A percentile compares a stretch with the other conserved stretches of the same genome.
Evolutionary conservation across 1,284 basidiomycete genomes (phyloP).

Genomic region (Marasmius sp.): DNA sequence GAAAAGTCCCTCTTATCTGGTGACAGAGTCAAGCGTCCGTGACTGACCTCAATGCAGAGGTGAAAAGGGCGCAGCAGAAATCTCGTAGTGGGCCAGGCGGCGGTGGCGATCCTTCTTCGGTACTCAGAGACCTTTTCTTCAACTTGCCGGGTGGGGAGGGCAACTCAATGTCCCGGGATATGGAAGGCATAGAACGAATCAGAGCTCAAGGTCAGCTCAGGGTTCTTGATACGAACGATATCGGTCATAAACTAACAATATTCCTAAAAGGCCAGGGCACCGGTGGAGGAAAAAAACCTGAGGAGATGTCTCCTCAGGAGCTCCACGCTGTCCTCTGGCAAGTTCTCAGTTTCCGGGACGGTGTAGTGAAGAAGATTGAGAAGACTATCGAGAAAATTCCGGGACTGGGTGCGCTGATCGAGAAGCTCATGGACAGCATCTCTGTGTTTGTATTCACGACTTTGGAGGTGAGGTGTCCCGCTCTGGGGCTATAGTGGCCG

Average conservation of each 20-base stretch:
- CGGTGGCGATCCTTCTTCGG: slow-evolving; percentile 33
- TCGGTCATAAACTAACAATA: background rate
- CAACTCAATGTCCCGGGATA: slow-evolving; percentile 66
- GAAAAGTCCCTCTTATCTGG: background rate
- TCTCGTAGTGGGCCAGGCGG: slow-evolving; percentile 42
- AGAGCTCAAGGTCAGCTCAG: slow-evolving; percentile 49
- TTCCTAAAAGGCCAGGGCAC: background rate
- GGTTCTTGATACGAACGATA: slow-evolving; percentile 17
- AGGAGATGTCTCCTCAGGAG: slow-evolving; percentile 88
- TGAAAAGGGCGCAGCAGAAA: slow-evolving; percentile 67
- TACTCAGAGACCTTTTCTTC: slow-evolving; percentile 54
- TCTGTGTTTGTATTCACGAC: slow-evolving; percentile 82
- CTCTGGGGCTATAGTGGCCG: background rate
- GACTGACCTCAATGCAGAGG: slow-evolving; percentile 80
- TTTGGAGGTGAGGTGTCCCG: slow-evolving; percentile 50
- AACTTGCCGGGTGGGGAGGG: slow-evolving; percentile 62
- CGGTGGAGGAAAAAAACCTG: slow-evolving; percentile 56
- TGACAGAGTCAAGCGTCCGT: slow-evolving; percentile 73
- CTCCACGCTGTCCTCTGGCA: slow-evolving; percentile 84
- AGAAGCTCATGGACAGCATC: slow-evolving; percentile 81
- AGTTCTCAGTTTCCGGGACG: slow-evolving; percentile 84
- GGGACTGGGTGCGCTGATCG: slow-evolving; percentile 68
- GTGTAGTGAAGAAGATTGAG: slow-evolving; percentile 83
- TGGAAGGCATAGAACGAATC: slow-evolving; percentile 75
- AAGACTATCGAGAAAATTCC: slow-evolving; percentile 82